These are phyloP conservation scores for Aspergillus conjunctus DNA, from an alignment of 495 filamentous ascomycete species.

Conservation along the genomic window DNA sequence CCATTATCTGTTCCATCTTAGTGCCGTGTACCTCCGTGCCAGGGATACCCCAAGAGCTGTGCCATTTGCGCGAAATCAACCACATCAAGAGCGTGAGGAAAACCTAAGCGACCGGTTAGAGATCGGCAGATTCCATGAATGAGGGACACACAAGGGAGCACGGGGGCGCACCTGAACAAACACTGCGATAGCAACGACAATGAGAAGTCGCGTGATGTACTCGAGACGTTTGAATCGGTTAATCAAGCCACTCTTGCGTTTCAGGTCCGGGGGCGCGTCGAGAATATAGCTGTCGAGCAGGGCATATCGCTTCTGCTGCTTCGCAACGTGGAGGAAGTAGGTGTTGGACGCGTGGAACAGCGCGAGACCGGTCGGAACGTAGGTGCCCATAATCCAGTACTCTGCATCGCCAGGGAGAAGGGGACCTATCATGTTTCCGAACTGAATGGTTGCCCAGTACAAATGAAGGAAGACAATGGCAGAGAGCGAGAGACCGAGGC, in stretches of 20 bases:
- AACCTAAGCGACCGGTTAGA: slow-evolving; percentile 39
- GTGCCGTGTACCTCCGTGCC: slow-evolving; percentile 43
- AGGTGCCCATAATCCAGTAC: slow-evolving; percentile 77
- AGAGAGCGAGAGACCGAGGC: slow-evolving; percentile 58
- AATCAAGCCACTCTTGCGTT: slow-evolving; percentile 24
- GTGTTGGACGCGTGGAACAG: slow-evolving; percentile 71
- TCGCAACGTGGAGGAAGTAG: slow-evolving; percentile 66
- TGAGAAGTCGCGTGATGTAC: slow-evolving; percentile 32
- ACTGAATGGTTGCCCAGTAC: slow-evolving; percentile 61
- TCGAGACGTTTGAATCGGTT: slow-evolving; percentile 32
- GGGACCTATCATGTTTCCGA: slow-evolving; percentile 62
- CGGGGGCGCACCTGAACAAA: slow-evolving; percentile 28
- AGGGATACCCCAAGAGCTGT: slow-evolving; percentile 58
- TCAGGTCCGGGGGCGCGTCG: slow-evolving; percentile 12
- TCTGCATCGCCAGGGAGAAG: slow-evolving; percentile 58
- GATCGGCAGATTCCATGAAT: slow-evolving; percentile 12
- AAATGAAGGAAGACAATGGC: slow-evolving; percentile 64
- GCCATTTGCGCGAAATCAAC: slow-evolving; percentile 66
- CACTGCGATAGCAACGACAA: slow-evolving; percentile 34
- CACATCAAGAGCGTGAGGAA: slow-evolving; percentile 63
- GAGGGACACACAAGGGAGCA: background rate
- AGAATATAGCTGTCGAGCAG: slow-evolving; percentile 16
- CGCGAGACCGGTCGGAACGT: slow-evolving; percentile 69
- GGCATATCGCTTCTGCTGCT: slow-evolving; percentile 39
- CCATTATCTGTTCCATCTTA: slow-evolving; percentile 41